phyloP scores from a whole-genome alignment of 768 basidiomycete species.

The Lactarius psammicola region DNA sequence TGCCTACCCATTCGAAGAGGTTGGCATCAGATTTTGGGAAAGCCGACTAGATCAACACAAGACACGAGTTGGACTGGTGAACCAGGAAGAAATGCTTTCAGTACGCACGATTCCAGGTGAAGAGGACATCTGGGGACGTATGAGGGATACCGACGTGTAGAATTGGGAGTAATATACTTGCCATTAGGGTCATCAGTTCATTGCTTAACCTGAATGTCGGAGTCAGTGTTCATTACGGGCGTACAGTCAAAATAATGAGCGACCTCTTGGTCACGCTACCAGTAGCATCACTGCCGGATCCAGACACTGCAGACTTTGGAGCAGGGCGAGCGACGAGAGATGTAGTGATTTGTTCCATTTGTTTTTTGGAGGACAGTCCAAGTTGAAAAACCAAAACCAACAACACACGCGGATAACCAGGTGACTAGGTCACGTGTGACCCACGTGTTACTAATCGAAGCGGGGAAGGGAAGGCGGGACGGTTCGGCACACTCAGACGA shows the following conservation, averaged over 20 bases:
- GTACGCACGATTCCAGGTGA: constrained; percentile 80
- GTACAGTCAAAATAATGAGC: constrained; percentile 11
- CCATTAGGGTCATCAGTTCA: constrained; percentile 90
- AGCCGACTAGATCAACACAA: constrained; percentile 57
- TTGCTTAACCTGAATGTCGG: constrained; percentile 57
- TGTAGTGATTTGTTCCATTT: constrained; percentile 71
- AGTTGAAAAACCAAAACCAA: constrained; percentile 1
- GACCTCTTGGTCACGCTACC: constrained; percentile 87
- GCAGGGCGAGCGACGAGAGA: constrained; percentile 57
- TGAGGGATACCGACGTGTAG: not conserved
- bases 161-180: constrained; percentile 38
- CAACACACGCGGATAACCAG: not conserved
- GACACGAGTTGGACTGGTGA: not conserved
- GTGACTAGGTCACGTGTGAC: not conserved
- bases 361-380: constrained; percentile 5
- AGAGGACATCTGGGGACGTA: constrained; percentile 65
- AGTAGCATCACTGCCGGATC: constrained; percentile 53
- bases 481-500: not conserved
- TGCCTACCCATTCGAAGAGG: constrained; percentile 87
- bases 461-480: not conserved
- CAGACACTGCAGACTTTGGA: constrained; percentile 55
- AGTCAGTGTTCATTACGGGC: constrained; percentile 14
- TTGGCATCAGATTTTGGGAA: constrained; percentile 87
- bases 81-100: no score
- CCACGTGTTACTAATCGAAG: not conserved